Base-by-base conservation (phyloP, 352 stramenopile species). In the Phytophthora aleatoria region DNA sequence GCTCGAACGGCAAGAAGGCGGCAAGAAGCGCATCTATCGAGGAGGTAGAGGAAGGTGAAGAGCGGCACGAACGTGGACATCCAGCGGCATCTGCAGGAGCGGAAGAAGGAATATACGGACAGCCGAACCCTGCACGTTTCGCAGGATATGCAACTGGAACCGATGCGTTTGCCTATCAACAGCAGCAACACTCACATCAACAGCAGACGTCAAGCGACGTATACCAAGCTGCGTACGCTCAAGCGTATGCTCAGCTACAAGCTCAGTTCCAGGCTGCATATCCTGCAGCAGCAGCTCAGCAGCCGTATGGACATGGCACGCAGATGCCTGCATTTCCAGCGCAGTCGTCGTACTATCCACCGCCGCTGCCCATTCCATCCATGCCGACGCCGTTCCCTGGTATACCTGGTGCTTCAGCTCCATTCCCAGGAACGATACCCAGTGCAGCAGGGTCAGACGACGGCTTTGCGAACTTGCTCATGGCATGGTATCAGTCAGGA, bases 401-500 rank as follows among this genome's bases (percentile, higher is more conserved):
- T n/a, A 67, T 76, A 31, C 56, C 61, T 7, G 48, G 58, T 27
- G 70, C 38, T 31, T 61, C 67, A 39, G 36, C 50, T 56, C 30
- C 52, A 51, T 71, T 65, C 50, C 39, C 65, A 58, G 51, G 57
- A 47, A 44, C 59, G 15, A 8, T 11, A 48, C 51, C 61, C 26
- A 64, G 60, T 20, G 31, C 57, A 27, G 35, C 39, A 60, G 61
- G 24, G 28, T 67, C 28, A 39, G 74, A 89, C 50, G 82, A 93
- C 28, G 82, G 86, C 3, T 61, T 95, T 16, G 76, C 87, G 6
- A 92, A 89, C 35, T 39, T 93, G 49, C 70, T 93, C 7, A 69
- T 95, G 51, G 74, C 87, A n/a, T 95, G 87, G 85, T 95, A 93
- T 70, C 85, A 93, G 56, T 92, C 83, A 15, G 87, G 84, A 50